These are phyloP conservation scores for Colletotrichum somersetense DNA, from an alignment of 2,329 filamentous ascomycete species.

Conservation along the genomic window DNA sequence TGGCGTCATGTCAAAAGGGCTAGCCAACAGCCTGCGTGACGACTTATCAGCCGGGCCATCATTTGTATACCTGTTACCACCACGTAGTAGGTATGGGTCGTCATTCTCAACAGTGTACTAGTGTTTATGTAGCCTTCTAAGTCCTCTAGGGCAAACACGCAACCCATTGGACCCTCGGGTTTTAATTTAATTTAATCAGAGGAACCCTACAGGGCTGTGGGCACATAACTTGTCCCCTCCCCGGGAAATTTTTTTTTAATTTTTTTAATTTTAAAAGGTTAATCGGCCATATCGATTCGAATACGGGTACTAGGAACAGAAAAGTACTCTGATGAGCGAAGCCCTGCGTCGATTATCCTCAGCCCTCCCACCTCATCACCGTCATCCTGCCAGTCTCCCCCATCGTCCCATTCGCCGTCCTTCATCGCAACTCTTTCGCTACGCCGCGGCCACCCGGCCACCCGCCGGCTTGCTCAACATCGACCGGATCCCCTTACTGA, in stretches of 20 bases:
- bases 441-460: constrained; percentile 15
- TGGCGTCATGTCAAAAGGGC: constrained; percentile 2
- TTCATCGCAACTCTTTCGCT: constrained; percentile 33
- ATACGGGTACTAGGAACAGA: background rate
- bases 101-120: background rate
- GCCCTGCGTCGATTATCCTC: constrained; percentile 35
- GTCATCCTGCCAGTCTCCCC: constrained; percentile 1
- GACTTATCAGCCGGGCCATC: constrained; percentile 29
- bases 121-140: constrained; percentile 9
- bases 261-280: background rate
- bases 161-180: constrained; percentile 18
- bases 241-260: no score
- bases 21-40: constrained; percentile 9
- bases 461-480: constrained; percentile 10
- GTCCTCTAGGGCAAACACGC: constrained; percentile 31
- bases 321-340: constrained; percentile 10
- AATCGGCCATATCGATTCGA: background rate
- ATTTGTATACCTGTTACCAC: constrained; percentile 17
- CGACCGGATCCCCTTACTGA: background rate
- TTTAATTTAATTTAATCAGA: constrained; percentile 6
- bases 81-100: constrained; percentile 6
- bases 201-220: constrained; percentile 24
- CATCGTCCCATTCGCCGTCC: constrained; percentile 17
- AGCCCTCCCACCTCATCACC: background rate
- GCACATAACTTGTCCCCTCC: background rate